phyloP scores from a whole-genome alignment of 768 basidiomycete genomes.

The Filobasidium floriforme region DNA sequence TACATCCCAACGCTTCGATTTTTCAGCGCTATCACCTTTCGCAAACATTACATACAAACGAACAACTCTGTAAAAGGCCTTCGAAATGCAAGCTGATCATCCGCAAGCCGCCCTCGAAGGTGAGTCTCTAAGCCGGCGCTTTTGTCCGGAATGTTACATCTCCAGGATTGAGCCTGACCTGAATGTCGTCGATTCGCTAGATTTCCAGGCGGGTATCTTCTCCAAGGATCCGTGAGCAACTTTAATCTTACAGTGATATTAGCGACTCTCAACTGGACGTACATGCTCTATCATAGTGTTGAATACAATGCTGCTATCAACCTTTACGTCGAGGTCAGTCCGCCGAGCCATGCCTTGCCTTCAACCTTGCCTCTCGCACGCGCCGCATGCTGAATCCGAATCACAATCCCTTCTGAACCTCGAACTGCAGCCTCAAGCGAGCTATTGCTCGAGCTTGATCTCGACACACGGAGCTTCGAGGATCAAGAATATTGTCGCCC shows the following conservation, averaged over 20 bases:
- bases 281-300: constrained; percentile 1
- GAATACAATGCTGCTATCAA: constrained; percentile 25
- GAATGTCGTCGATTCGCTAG: background rate
- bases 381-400: too few species aligned
- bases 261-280: background rate
- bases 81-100: background rate
- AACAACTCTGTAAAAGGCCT: too few species aligned
- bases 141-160: background rate
- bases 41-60: too few species aligned
- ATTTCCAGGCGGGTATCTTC: constrained; percentile 14
- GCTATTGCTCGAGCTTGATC: constrained; percentile 18
- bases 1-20: too few species aligned
- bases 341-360: background rate
- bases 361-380: too few species aligned
- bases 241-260: background rate
- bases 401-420: too few species aligned
- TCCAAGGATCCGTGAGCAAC: constrained; percentile 18
- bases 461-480: constrained; percentile 21
- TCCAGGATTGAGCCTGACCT: background rate
- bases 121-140: background rate
- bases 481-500: constrained; percentile 19
- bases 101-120: background rate
- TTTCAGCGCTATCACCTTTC: too few species aligned
- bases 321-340: constrained; percentile 20
- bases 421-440: constrained; percentile 16